phyloP scores from a whole-genome alignment of 805 yeast species.

The Cyberlindnera xishuangbannaensis region DNA sequence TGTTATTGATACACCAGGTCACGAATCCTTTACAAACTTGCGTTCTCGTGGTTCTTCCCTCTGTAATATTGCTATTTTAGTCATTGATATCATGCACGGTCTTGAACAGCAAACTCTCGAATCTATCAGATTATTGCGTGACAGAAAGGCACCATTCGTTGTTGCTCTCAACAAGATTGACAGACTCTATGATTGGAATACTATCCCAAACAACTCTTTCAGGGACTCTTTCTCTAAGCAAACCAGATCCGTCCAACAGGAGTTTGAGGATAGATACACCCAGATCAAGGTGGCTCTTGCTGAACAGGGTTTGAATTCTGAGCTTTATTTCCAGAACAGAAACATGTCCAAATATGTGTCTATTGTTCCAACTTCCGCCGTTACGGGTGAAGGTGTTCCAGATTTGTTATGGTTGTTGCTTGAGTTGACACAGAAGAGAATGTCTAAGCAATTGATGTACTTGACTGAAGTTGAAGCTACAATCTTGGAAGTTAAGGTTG shows the following conservation, averaged over 20 bases:
- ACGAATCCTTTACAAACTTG: slow-evolving; percentile 96
- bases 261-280: slow-evolving; percentile 82
- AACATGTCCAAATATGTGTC: slow-evolving; percentile 92
- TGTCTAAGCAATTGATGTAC: slow-evolving; percentile 98
- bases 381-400: slow-evolving; percentile 99
- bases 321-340: slow-evolving; percentile 90
- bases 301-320: slow-evolving; percentile 98
- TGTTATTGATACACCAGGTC: slow-evolving; percentile 98
- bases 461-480: slow-evolving; percentile 93
- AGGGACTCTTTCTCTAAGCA: slow-evolving; percentile 88
- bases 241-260: slow-evolving; percentile 78
- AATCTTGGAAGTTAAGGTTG: slow-evolving; percentile 92
- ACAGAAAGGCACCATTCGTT: slow-evolving; percentile 95
- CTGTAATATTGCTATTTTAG: slow-evolving; percentile 98
- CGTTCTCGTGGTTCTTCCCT: slow-evolving; percentile 98
- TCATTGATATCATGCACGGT: slow-evolving; percentile 98
- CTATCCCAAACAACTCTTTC: slow-evolving; percentile 88
- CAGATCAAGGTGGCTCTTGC: slow-evolving; percentile 86
- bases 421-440: slow-evolving; percentile 95
- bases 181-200: slow-evolving; percentile 93
- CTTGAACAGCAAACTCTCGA: slow-evolving; percentile 96
- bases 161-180: slow-evolving; percentile 97
- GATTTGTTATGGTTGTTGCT: slow-evolving; percentile 93
- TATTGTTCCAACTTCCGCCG: slow-evolving; percentile 97
- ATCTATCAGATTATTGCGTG: slow-evolving; percentile 85